These are phyloP conservation scores for Pseudozyma pruni DNA, from an alignment of 1,284 basidiomycete genomes.

Conservation along the genomic window DNA sequence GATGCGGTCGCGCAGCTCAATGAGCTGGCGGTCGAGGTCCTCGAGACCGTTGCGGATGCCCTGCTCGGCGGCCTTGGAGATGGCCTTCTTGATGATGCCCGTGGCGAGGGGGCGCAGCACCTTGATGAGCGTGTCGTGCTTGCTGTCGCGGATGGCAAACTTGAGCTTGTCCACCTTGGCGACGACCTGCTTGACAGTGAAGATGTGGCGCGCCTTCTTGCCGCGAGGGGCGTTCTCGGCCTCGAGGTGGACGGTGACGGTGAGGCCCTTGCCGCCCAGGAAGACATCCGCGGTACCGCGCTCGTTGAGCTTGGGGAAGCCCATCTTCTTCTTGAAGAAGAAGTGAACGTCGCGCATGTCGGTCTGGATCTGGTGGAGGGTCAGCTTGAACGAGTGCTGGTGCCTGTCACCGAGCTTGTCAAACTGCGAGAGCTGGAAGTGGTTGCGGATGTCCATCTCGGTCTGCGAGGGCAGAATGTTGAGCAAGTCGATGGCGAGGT, in stretches of 20 bases:
- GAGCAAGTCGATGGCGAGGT: conserved; percentile 85
- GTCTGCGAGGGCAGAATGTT: conserved; percentile 75
- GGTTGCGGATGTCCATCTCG: conserved; percentile 83
- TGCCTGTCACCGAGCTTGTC: conserved; percentile 54
- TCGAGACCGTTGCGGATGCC: conserved; percentile 83
- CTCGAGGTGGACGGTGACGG: conserved; percentile 71
- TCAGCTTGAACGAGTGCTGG: conserved; percentile 61
- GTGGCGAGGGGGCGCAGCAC: conserved; percentile 71
- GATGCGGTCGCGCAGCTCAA: conserved; percentile 80
- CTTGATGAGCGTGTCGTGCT: conserved; percentile 92
- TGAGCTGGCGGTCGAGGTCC: conserved; percentile 86
- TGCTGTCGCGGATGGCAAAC: conserved; percentile 88
- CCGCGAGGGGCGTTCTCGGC: conserved; percentile 72
- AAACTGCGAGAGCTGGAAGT: conserved; percentile 75
- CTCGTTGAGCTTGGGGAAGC: conserved; percentile 83
- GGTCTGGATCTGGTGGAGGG: conserved; percentile 83
- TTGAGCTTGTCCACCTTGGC: conserved; percentile 86
- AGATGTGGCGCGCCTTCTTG: conserved; percentile 71
- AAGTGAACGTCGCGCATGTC: conserved; percentile 92
- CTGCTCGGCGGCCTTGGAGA: conserved; percentile 82
- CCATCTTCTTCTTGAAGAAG: conserved; percentile 72
- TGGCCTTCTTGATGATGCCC: conserved; percentile 84
- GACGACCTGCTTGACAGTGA: conserved; percentile 80
- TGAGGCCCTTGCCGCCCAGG: conserved; percentile 82
- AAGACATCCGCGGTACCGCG: conserved; percentile 91